Percentiles rank a stretch among this genome's conserved stretches.
These are phyloP conservation scores for Dictyostelium purpureum DNA, from an alignment of 78 protist species.

Conservation along the genomic window DNA sequence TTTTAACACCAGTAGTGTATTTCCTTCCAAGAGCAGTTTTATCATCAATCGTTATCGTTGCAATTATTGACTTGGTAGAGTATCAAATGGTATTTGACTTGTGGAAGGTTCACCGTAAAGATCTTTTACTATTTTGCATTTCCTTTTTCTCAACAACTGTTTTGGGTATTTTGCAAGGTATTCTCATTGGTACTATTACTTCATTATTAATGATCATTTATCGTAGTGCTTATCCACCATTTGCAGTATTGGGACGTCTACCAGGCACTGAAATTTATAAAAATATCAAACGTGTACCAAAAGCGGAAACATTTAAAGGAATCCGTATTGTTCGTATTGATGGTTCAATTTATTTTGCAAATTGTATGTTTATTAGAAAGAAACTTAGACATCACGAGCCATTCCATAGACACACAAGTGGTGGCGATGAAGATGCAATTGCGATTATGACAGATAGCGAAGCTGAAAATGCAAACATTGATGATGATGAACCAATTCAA, in stretches of 20 bases:
- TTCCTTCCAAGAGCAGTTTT: constrained; percentile 83
- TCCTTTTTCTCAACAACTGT: constrained; percentile 76
- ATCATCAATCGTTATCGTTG: constrained; percentile 81
- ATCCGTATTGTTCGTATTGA: constrained; percentile 69
- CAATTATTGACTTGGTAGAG: constrained; percentile 83
- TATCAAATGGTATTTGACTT: constrained; percentile 14
- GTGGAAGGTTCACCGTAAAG: constrained; percentile 58
- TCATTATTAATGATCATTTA: constrained; percentile 76
- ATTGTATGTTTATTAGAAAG: constrained; percentile 34
- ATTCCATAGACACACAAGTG: background rate
- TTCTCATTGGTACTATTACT: constrained; percentile 57
- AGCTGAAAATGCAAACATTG: constrained; percentile 14
- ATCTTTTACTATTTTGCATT: constrained; percentile 23
- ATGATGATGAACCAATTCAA: constrained; percentile 1
- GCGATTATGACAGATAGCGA: background rate
- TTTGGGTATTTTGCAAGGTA: constrained; percentile 81
- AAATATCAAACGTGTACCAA: constrained; percentile 67
- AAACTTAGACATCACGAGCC: constrained; percentile 54
- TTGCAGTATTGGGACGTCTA: constrained; percentile 81
- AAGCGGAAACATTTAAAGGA: constrained; percentile 73
- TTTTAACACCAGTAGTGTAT: constrained; percentile 72
- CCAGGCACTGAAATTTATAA: constrained; percentile 70
- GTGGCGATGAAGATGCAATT: background rate
- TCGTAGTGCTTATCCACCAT: constrained; percentile 71
- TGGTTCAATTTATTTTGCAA: constrained; percentile 76